Evolutionary conservation across 805 yeast genomes (phyloP), one percentile per base, ranked within the genome.

Genomic region (Sungouiozyma intestinalis): DNA sequence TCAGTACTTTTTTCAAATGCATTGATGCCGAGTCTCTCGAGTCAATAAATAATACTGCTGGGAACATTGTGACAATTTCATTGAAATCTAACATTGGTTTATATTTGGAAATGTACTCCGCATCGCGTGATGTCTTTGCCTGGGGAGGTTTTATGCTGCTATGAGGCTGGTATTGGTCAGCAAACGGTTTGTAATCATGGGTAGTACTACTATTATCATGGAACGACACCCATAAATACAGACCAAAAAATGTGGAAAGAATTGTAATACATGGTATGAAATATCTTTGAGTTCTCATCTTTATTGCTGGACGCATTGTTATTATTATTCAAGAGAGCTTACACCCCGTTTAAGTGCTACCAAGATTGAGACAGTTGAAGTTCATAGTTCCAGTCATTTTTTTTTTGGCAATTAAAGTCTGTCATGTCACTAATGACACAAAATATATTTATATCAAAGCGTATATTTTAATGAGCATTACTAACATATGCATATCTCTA

Each of bases 1-100:
- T 60, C 41, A 86, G 65, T 36, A 85, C 64, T 29, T 71, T 65
- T 64, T 84, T 86, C 53, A 85, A 72, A 39, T 67, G 66, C 54
- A 71, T 73, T 6, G 90, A 82, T 60, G 68, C 81, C 24, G 90
- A 92, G 61, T 92, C 79, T 51, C 67, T 51, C 1, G 65, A 58
- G 45, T 60, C 64, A 9, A 64, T 55, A 49, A 75, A 74, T 4
- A 80, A 64, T 9, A 75, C 74, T 55, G 81, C 74, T 11, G 88
- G 87, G 0, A 83, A 68, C 36, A 78, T 50, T 4, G 70, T 45
- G 39, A 85, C 53, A 33, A 83, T 79, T 40, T 70, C 72, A 33
- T 69, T 57, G 45, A 76, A 72, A 14, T 17, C 18, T 9, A 14
- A n/a, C 20, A 24, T 38, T 9, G 46, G 40, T 19, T 29, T 34